Evolutionary conservation across 2,329 filamentous ascomycete species (phyloP), one percentile per base, ranked within the genome.

Genomic region (Colletotrichum lupini): DNA sequence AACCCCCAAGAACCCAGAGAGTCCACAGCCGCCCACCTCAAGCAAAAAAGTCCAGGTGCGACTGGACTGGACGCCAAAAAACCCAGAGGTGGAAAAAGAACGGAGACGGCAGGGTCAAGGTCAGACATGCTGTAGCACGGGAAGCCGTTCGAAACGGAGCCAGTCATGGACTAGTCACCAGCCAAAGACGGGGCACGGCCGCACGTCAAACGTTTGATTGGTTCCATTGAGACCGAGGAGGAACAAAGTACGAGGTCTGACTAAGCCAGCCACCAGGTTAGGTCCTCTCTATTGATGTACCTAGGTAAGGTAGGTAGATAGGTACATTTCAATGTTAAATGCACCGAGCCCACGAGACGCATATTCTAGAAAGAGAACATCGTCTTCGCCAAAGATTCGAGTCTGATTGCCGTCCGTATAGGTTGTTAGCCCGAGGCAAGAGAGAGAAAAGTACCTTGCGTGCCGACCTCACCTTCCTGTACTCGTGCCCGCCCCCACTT

Each of bases 101-200:
- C 53, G 56, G 24, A 28, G 53, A 22, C 22, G 52, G 11, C 53
- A 46, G 35, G 4, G 32, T 35, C 16, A 24, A 14, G 4, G 32
- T 35, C 16, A 24, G n/a, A 52, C 60, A 49, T 49, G 42, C 2
- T 32, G 1, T 12, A 35, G 32, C 42, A 49, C 42, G 42, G 42
- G 42, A 49, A n/a, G 8, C 53, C 53, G 49, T 65, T 65, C 9
- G 30, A 65, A 65, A 65, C 62, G 62, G 62, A 56, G 22, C 62
- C 35, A 19, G 19, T n/a, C 35, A 22, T 14, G 62, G 49, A 37
- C 22, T 42, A 53, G 46, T 49, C 9, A 26, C 1, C 9, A 7
- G 3, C 12, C 9, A 3, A 28, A 19, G 37, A 37, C 56, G 24
- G 16, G 26, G 22, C 12, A 59, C 1, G 5, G 3, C 2, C 16